phyloP scores from a whole-genome alignment of 2,329 filamentous ascomycete species.

The Zymoseptoria tritici region DNA sequence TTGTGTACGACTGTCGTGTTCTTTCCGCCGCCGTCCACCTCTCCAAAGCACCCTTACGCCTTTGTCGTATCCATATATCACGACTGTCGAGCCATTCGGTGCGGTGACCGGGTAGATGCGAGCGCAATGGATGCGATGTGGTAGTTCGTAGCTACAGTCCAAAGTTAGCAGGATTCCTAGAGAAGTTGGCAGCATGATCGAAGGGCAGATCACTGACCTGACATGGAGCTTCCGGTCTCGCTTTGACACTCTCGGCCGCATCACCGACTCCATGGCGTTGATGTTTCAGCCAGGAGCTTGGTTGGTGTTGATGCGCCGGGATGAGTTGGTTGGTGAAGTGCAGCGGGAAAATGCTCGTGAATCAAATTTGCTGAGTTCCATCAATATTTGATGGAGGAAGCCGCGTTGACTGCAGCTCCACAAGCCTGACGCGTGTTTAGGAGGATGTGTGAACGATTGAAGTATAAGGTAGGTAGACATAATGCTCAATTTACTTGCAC shows the following conservation, averaged over 20 bases:
- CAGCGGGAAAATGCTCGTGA: conserved; percentile 1
- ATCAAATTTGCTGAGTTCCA: not conserved
- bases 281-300: not conserved
- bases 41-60: conserved; percentile 55
- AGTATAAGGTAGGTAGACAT: no score
- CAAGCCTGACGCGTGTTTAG: not conserved
- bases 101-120: conserved; percentile 51
- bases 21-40: conserved; percentile 40
- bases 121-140: conserved; percentile 50
- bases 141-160: conserved; percentile 49
- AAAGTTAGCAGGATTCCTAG: conserved; percentile 7
- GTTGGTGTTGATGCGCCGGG: not conserved
- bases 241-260: conserved; percentile 25
- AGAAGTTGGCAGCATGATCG: not conserved
- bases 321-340: conserved; percentile 4
- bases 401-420: not conserved
- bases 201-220: conserved; percentile 16
- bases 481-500: no score
- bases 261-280: conserved; percentile 2
- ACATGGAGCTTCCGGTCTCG: conserved; percentile 28
- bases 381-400: not conserved
- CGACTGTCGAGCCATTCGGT: conserved; percentile 55
- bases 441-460: no score
- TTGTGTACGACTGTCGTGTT: not conserved
- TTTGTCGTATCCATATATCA: conserved; percentile 52